Conservation (phyloP, 2,329 filamentous ascomycete genomes). For the Ophiostoma pallidulum region DNA sequence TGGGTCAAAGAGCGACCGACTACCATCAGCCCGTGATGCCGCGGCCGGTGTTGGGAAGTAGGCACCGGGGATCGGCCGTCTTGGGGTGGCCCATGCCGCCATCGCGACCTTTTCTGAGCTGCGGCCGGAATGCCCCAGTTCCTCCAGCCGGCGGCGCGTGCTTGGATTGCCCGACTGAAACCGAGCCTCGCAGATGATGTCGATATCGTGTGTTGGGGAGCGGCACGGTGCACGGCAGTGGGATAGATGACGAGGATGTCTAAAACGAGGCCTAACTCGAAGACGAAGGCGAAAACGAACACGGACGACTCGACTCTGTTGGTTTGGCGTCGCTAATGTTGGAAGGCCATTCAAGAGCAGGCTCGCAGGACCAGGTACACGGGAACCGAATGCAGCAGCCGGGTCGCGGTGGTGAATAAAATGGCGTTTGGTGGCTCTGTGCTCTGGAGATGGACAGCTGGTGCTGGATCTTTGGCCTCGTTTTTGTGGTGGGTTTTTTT, state of each 20-base stretch:
- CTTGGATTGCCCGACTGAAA: too few relatives aligned
- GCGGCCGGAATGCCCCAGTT: background rate
- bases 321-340: too few relatives aligned
- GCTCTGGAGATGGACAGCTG: background rate
- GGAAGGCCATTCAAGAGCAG: too few relatives aligned
- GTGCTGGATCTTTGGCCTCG: background rate
- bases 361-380: too few relatives aligned
- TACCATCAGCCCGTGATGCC: slow-evolving; percentile 36
- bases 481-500: background rate
- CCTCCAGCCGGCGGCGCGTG: background rate
- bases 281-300: too few relatives aligned
- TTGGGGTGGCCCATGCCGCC: slow-evolving; percentile 52
- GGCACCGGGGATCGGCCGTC: slow-evolving; percentile 64
- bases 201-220: too few relatives aligned
- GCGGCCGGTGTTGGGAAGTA: slow-evolving; percentile 67
- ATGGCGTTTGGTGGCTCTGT: background rate
- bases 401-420: background rate
- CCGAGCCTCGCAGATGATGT: too few relatives aligned
- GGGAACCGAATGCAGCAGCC: too few relatives aligned
- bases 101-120: slow-evolving; percentile 21
- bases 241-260: background rate
- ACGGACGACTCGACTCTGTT: too few relatives aligned
- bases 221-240: background rate
- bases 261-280: too few relatives aligned
- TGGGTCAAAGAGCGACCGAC: slow-evolving; percentile 41